A percentile compares a stretch with the other conserved stretches of the same genome.
These are phyloP conservation scores for Trypanosoma caninum DNA, from an alignment of 208 protist genomes.

Conservation along the genomic window DNA sequence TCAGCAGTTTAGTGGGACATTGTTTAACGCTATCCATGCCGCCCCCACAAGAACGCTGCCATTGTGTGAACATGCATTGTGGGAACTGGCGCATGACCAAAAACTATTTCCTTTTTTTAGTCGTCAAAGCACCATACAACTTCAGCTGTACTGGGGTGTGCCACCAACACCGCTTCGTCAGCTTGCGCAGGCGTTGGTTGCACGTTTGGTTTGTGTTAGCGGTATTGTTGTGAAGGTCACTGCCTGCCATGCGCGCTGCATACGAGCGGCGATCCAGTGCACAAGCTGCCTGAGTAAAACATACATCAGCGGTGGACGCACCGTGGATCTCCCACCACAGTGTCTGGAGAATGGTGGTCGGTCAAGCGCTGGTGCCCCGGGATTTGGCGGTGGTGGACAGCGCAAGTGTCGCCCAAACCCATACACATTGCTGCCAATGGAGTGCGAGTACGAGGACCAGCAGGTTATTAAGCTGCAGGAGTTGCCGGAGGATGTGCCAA, in stretches of 20 bases:
- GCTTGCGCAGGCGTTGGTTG: constrained; percentile 74
- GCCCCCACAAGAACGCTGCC: constrained; percentile 71
- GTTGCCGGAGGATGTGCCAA: constrained; percentile 93
- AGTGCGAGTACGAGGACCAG: constrained; percentile 92
- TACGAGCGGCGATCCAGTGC: constrained; percentile 87
- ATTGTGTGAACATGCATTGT: constrained; percentile 79
- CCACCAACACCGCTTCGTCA: constrained; percentile 74
- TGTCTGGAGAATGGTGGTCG: constrained; percentile 83
- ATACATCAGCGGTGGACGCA: constrained; percentile 70
- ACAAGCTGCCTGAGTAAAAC: constrained; percentile 87
- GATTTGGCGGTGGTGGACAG: constrained; percentile 20
- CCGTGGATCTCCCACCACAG: constrained; percentile 76
- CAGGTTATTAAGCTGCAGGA: constrained; percentile 95
- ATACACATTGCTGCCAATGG: constrained; percentile 91
- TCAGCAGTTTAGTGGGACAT: constrained; percentile 74
- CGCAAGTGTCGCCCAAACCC: constrained; percentile 89
- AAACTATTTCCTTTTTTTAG: constrained; percentile 60
- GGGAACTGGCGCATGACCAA: constrained; percentile 71
- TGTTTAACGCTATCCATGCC: constrained; percentile 69
- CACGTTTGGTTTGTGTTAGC: constrained; percentile 76
- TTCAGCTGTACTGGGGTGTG: constrained; percentile 88
- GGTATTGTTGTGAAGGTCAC: constrained; percentile 91
- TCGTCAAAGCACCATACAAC: constrained; percentile 73
- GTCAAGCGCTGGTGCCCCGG: constrained; percentile 15
- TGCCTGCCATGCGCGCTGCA: constrained; percentile 74